Conservation (phyloP, 805 yeast species). For the Sporopachydermia lactativora region DNA sequence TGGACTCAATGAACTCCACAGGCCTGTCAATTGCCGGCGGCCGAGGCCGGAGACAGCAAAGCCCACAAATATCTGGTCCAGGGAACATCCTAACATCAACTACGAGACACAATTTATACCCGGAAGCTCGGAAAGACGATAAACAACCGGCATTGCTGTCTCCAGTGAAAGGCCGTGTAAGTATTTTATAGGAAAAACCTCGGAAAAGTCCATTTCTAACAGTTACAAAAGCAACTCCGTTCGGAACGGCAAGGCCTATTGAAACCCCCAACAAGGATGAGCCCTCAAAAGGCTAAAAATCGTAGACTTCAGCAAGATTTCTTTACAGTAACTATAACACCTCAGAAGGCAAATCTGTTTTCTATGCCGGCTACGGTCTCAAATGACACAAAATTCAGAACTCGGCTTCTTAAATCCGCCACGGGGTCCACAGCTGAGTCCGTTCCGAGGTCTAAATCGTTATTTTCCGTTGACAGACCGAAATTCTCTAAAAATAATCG, state of each 20-base stretch:
- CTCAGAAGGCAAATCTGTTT: background rate
- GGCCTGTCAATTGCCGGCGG: background rate
- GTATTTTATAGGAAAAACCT: background rate
- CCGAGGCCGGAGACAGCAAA: background rate
- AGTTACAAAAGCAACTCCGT: background rate
- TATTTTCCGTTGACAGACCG: conserved; percentile 1
- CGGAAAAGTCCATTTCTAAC: background rate
- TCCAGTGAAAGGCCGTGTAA: background rate
- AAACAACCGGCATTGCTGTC: background rate
- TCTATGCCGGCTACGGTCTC: background rate
- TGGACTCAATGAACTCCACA: background rate
- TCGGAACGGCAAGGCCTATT: background rate
- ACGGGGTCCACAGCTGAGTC: background rate
- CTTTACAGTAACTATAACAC: background rate
- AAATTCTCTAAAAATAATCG: background rate
- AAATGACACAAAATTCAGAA: background rate
- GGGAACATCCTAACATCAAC: background rate
- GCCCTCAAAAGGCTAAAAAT: background rate
- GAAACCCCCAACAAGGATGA: background rate
- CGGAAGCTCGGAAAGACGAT: conserved; percentile 1
- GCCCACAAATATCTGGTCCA: conserved; percentile 4
- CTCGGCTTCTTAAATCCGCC: background rate
- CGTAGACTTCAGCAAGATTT: background rate
- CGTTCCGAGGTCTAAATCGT: too few relatives aligned
- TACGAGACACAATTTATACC: conserved; percentile 1